Base-by-base conservation (phyloP, 768 basidiomycete species). In the Xerocomellus amylosporus region DNA sequence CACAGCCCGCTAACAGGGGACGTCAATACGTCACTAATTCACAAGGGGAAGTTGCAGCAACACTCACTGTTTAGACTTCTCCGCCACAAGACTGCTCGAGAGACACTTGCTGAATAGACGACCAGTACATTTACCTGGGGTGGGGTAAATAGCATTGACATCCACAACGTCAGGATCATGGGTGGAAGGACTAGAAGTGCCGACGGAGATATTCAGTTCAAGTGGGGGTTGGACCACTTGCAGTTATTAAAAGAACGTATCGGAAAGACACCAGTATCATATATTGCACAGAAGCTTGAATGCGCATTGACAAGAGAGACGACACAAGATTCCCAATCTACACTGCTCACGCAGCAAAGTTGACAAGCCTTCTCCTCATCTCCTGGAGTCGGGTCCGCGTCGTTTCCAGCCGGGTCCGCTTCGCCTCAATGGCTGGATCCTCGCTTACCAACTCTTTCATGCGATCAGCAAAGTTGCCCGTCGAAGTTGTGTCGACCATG, bases 361-460 rank as follows among this genome's bases (percentile, higher is more conserved):
- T 68, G 51, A 43, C 36, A 20, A 81, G 65, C 57, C 67, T 75
- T n/a, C 56, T 58, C 54, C 61, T 72, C 20, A 80, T 77, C 15
- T 66, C 71, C 56, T 74, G 73, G 24, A 83, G 61, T 24, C 77
- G 64, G 41, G 54, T 53, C 37, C 70, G 70, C 56, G 55, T 69
- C 13, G 70, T 58, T 34, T 65, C 52, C 41, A 81, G 59, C 53
- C 71, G 70, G 17, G 62, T 55, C 13, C 79, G 71, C 51, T 56
- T 70, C 8, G 59, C 66, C 17, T 73, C 70, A 2, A 74, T 55
- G 9, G 53, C 58, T 9, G 75, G 73, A 55, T 80, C 80, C 58
- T 83, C 82, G n/a, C 70, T 70, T 22, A 84, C 69, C 56, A 77
- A 74, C 49, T 64, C 64, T 6, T 56, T 67, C 66, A 78, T 78